Conservation (phyloP, 108 stramenopile species). For the Skeletonema grethae region DNA sequence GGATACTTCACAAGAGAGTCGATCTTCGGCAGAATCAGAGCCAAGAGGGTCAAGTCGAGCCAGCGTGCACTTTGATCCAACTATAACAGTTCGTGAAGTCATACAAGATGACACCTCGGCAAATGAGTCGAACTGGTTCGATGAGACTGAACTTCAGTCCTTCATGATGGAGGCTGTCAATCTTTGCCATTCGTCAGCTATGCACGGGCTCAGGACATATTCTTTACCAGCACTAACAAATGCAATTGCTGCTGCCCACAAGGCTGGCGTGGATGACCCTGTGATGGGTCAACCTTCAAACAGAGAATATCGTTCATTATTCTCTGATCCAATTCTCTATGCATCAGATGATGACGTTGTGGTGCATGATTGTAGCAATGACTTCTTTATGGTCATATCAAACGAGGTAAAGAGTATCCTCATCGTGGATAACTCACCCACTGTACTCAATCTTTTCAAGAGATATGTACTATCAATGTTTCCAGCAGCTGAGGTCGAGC, state of each 20-base stretch:
- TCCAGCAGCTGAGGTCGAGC: conserved; percentile 23
- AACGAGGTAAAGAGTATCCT: conserved; percentile 28
- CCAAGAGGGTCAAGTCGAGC: not conserved
- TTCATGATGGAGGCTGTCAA: conserved; percentile 35
- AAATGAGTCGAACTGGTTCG: conserved; percentile 31
- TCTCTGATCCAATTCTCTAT: conserved; percentile 39
- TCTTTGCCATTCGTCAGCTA: conserved; percentile 29
- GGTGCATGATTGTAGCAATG: conserved; percentile 26
- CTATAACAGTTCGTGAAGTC: conserved; percentile 37
- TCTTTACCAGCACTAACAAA: not conserved
- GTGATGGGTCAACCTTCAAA: conserved; percentile 7
- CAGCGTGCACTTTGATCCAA: conserved; percentile 43
- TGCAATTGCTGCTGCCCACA: conserved; percentile 6
- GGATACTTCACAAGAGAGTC: conserved; percentile 11
- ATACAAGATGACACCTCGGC: conserved; percentile 3
- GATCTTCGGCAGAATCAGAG: conserved; percentile 2
- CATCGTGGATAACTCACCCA: conserved; percentile 26
- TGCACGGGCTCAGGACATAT: conserved; percentile 17
- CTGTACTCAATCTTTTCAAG: conserved; percentile 15
- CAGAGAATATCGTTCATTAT: conserved; percentile 28
- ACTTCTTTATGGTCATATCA: conserved; percentile 23
- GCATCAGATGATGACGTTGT: conserved; percentile 33
- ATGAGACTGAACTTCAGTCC: conserved; percentile 23
- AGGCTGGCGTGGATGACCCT: conserved; percentile 24
- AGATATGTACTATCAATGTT: conserved; percentile 32